Evolutionary conservation across 495 filamentous ascomycete genomes (phyloP).

Genomic region (Aspergillus ellipticus): DNA sequence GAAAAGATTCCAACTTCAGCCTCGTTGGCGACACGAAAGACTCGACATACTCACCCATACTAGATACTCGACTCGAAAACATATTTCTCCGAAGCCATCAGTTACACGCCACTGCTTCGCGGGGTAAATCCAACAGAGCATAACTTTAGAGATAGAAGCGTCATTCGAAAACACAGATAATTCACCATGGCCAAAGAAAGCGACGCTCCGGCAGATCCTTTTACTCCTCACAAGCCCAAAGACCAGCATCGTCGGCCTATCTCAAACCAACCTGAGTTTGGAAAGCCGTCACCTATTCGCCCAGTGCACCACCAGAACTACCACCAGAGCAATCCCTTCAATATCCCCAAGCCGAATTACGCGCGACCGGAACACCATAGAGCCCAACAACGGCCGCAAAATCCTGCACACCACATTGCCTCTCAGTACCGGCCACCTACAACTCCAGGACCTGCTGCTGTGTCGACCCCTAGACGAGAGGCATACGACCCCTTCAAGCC

Average conservation of each 20-base stretch:
- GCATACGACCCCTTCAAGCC: constrained; percentile 44
- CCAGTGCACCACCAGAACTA: constrained; percentile 35
- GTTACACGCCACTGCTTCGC: neutral
- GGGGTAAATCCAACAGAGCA: neutral
- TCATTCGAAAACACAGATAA: neutral
- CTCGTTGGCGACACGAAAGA: neutral
- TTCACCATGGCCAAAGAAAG: constrained; percentile 42
- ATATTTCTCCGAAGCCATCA: neutral
- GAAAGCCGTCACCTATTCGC: constrained; percentile 52
- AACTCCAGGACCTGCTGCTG: constrained; percentile 12
- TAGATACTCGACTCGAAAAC: neutral
- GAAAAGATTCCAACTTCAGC: neutral
- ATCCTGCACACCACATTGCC: constrained; percentile 14
- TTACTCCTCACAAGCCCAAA: constrained; percentile 28
- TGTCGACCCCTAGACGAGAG: constrained; percentile 25
- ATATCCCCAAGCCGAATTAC: constrained; percentile 47
- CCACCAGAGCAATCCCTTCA: constrained; percentile 45
- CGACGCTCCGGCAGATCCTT: constrained; percentile 31
- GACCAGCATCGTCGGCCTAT: constrained; percentile 23
- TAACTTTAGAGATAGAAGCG: neutral
- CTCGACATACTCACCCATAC: neutral
- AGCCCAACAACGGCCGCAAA: constrained; percentile 22
- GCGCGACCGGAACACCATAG: constrained; percentile 49
- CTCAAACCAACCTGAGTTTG: constrained; percentile 52
- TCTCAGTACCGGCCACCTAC: constrained; percentile 20